Conservation (phyloP, 306 rosid genomes). For the Ormosia emarginata region DNA sequence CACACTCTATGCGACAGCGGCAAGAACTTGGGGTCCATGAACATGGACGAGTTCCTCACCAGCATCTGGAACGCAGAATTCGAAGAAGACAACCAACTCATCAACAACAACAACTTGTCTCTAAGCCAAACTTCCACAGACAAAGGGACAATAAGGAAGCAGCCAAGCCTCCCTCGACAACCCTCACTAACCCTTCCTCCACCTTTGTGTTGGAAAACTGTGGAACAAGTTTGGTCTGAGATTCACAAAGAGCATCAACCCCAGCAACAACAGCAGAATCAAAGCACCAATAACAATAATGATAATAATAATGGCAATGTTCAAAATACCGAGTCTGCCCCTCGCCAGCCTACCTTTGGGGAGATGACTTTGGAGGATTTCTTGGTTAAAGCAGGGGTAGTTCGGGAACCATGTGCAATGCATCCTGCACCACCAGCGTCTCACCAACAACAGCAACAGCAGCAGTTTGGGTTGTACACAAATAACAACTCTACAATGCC, state of each 20-base stretch:
- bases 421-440: background rate
- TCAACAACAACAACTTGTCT: background rate
- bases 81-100: constrained; percentile 71
- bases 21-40: constrained; percentile 89
- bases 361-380: constrained; percentile 97
- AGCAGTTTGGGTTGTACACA: constrained; percentile 41
- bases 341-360: constrained; percentile 81
- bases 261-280: constrained; percentile 12
- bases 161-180: constrained; percentile 63
- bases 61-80: constrained; percentile 72
- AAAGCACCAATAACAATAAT: background rate
- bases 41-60: constrained; percentile 93
- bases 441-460: constrained; percentile 22
- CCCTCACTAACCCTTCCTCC: constrained; percentile 75
- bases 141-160: constrained; percentile 32
- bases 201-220: constrained; percentile 77
- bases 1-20: constrained; percentile 66
- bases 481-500: constrained; percentile 29
- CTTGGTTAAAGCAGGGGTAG: constrained; percentile 83
- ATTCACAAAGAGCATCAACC: constrained; percentile 42
- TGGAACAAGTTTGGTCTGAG: constrained; percentile 94
- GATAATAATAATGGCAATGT: background rate
- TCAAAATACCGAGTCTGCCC: constrained; percentile 47
- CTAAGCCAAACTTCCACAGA: background rate
- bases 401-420: constrained; percentile 39